Base-by-base conservation (phyloP, 768 basidiomycete genomes). In the Phaeotremella skinneri region DNA sequence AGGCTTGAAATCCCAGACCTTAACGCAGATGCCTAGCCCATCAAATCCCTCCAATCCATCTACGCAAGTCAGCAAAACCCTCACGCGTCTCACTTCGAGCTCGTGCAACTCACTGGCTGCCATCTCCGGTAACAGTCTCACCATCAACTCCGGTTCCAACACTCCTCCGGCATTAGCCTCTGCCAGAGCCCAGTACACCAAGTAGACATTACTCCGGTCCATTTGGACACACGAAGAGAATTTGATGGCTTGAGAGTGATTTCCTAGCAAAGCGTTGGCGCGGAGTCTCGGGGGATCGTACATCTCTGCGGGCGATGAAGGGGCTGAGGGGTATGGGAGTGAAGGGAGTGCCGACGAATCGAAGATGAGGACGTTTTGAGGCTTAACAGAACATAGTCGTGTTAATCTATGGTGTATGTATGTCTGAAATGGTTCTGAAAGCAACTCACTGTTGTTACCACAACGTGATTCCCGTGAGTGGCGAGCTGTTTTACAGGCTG, bases 161-260 rank as follows among this genome's bases (percentile, higher is more conserved):
- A 45, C 2, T 16, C 58, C 53, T 26, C 63, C 63, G 16, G 53
- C 52, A 21, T 58, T 27, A 16, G 7, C 2, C 49, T 65, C 62
- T 7, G 55, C 58, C 23, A 54, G 41, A 34, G 61, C 62, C 52
- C 55, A 61, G 47, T 64, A 70, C 4, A 55, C 49, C 20, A 49
- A 14, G 43, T 62, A 67, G 4, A 70, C 50, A 5, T 45, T 59
- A 11, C 55, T 41, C 16, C 52, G 17, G 27, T 65, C 64, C 30
- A 69, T 52, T 37, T 69, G 67, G 0, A 66, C 32, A 37, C 67
- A 69, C 1, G 67, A 65, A 31, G 61, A 27, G 21, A 56, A 29
- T 17, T 20, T 7, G n/a, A 62, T 25, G 1, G 57, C 64, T 23
- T 50, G 30, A 11, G 29, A 21, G 49, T 60, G 45, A n/a, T 59